These are phyloP conservation scores for Botrytis medusae DNA, from an alignment of 2,329 filamentous ascomycete genomes.

Conservation along the genomic window DNA sequence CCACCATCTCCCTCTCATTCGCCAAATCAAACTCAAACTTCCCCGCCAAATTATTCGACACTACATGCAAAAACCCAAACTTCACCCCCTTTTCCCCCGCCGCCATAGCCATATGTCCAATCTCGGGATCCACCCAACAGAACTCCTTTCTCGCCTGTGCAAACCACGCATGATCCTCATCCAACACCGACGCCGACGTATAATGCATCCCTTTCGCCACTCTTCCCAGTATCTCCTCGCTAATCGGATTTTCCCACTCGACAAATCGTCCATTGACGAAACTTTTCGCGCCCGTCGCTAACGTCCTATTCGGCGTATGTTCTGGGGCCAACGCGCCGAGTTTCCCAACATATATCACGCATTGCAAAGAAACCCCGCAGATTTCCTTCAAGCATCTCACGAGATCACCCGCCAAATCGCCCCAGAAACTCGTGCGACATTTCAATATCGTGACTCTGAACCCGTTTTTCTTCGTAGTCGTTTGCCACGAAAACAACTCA, in stretches of 20 bases:
- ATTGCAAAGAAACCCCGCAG: not conserved
- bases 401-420: not conserved
- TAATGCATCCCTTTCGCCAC: not conserved
- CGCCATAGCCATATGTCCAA: conserved; percentile 12
- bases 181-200: conserved; percentile 5
- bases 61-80: conserved; percentile 5
- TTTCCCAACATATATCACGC: conserved; percentile 1
- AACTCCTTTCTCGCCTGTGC: not conserved
- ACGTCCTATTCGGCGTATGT: not conserved
- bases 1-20: not conserved
- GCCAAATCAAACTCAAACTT: conserved; percentile 8
- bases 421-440: conserved; percentile 6
- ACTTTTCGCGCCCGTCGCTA: not conserved
- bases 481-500: conserved; percentile 1
- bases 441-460: not conserved
- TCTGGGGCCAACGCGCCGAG: not conserved
- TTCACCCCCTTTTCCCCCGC: not conserved
- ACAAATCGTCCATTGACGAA: not conserved
- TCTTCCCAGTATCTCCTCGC: not conserved
- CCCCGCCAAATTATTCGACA: conserved; percentile 5
- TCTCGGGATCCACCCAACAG: conserved; percentile 1
- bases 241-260: not conserved
- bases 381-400: not conserved
- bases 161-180: not conserved
- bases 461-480: not conserved